Conservation (phyloP, 768 basidiomycete species). For the Myochromella boudieri region DNA sequence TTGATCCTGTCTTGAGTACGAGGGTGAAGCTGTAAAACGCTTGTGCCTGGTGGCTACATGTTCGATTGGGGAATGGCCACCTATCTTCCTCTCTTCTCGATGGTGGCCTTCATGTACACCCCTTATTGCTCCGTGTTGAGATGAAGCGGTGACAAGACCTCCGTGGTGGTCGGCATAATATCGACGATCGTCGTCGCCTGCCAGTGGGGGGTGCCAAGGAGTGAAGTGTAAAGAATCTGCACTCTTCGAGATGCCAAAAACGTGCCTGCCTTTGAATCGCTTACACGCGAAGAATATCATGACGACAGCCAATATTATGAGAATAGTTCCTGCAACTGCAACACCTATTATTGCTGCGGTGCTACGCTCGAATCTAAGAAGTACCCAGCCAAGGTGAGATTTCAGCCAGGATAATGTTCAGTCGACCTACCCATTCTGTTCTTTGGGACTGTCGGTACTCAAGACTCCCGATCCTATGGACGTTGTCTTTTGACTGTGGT, state of each 20-base stretch:
- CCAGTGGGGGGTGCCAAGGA: constrained; percentile 32
- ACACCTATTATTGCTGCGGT: constrained; percentile 40
- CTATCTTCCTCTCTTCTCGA: no score
- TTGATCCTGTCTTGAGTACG: no score
- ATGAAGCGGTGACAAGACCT: constrained; percentile 10
- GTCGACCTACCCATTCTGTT: constrained; percentile 20
- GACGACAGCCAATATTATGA: constrained; percentile 28
- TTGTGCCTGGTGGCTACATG: no score
- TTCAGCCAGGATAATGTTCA: neutral
- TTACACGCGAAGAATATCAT: constrained; percentile 32
- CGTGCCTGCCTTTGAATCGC: constrained; percentile 19
- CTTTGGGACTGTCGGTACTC: constrained; percentile 27
- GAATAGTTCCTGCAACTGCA: constrained; percentile 26
- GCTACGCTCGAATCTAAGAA: constrained; percentile 33
- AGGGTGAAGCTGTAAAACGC: no score
- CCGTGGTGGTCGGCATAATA: constrained; percentile 7
- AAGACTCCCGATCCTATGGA: constrained; percentile 28
- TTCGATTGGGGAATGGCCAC: no score
- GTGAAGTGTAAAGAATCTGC: constrained; percentile 11
- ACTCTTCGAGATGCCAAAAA: constrained; percentile 9
- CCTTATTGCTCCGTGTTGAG: constrained; percentile 14
- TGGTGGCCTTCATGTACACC: no score
- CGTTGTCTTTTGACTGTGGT: constrained; percentile 13
- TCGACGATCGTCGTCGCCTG: constrained; percentile 27
- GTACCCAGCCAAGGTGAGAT: neutral